phyloP scores from a whole-genome alignment of 805 yeast genomes.

The Hanseniaspora taiwanica region DNA sequence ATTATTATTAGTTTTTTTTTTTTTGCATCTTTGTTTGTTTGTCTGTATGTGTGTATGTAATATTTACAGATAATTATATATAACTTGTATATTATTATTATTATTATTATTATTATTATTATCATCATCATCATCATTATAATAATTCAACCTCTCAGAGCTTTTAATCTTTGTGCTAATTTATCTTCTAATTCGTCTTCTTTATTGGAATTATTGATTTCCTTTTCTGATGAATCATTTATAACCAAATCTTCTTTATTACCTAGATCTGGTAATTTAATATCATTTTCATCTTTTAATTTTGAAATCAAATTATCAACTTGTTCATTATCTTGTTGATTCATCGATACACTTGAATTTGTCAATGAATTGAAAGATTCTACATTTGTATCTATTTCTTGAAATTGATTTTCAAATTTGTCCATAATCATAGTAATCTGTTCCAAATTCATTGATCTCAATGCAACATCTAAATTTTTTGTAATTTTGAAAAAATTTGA shows the following conservation, averaged over 20 bases:
- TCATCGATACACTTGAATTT: slow-evolving; percentile 4
- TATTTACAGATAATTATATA: no score
- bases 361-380: slow-evolving; percentile 5
- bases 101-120: no score
- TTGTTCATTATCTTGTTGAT: slow-evolving; percentile 5
- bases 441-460: slow-evolving; percentile 91
- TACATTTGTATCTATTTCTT: slow-evolving; percentile 87
- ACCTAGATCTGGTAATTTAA: slow-evolving; percentile 48
- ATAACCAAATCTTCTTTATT: slow-evolving; percentile 71
- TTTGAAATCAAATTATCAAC: slow-evolving; percentile 5
- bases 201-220: no score
- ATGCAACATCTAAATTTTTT: slow-evolving; percentile 90
- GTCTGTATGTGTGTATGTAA: slow-evolving; percentile 1
- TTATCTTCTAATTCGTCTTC: slow-evolving; percentile 72
- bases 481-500: slow-evolving; percentile 90
- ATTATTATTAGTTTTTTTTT: not conserved
- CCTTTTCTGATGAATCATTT: no score
- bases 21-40: slow-evolving; percentile 4
- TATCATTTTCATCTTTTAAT: slow-evolving; percentile 4
- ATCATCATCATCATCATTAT: not conserved
- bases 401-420: slow-evolving; percentile 90
- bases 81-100: no score
- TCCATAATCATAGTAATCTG: slow-evolving; percentile 91
- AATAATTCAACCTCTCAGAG: slow-evolving; percentile 40
- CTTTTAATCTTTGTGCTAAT: slow-evolving; percentile 78